Percentiles rank a stretch among this genome's conserved stretches.
phyloP scores from a whole-genome alignment of 2,329 filamentous ascomycete genomes.

The Dichotomopilus funicola region DNA sequence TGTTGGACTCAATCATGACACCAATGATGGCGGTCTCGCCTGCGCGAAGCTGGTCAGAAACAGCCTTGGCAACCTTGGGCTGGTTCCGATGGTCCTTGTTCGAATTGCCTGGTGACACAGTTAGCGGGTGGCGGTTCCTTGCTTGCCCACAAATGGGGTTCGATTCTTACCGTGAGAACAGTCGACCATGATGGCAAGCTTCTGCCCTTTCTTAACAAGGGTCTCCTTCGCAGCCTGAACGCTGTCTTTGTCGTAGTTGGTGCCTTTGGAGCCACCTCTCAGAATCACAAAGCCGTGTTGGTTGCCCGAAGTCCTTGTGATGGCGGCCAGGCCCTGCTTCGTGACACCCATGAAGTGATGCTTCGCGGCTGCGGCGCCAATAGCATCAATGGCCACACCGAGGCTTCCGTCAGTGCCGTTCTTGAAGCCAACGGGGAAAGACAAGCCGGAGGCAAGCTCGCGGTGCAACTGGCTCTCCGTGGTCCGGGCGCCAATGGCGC shows the following conservation, averaged over 20 bases:
- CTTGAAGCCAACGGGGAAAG: constrained; percentile 98
- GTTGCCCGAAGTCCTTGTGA: constrained; percentile 88
- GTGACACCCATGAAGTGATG: constrained; percentile 99
- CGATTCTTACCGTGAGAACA: constrained; percentile 79
- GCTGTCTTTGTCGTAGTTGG: constrained; percentile 86
- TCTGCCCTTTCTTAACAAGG: constrained; percentile 74
- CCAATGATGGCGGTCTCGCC: constrained; percentile 87
- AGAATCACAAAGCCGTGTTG: constrained; percentile 97
- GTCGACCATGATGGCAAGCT: constrained; percentile 92
- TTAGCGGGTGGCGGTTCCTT: not conserved
- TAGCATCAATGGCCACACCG: constrained; percentile 88
- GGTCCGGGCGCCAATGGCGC: constrained; percentile 90
- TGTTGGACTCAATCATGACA: constrained; percentile 98
- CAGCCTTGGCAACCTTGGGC: constrained; percentile 76
- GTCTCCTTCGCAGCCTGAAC: constrained; percentile 74
- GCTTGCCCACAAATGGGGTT: not conserved
- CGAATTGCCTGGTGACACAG: constrained; percentile 64
- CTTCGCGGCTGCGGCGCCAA: constrained; percentile 74
- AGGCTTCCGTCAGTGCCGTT: constrained; percentile 95
- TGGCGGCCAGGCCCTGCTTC: constrained; percentile 92
- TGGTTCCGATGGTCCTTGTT: constrained; percentile 97
- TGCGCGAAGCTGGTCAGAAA: constrained; percentile 78
- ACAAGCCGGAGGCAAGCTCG: constrained; percentile 88
- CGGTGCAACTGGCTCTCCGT: constrained; percentile 96
- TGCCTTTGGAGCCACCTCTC: constrained; percentile 81